Conservation (phyloP, 306 rosid genomes). For the Vicia villosa region DNA sequence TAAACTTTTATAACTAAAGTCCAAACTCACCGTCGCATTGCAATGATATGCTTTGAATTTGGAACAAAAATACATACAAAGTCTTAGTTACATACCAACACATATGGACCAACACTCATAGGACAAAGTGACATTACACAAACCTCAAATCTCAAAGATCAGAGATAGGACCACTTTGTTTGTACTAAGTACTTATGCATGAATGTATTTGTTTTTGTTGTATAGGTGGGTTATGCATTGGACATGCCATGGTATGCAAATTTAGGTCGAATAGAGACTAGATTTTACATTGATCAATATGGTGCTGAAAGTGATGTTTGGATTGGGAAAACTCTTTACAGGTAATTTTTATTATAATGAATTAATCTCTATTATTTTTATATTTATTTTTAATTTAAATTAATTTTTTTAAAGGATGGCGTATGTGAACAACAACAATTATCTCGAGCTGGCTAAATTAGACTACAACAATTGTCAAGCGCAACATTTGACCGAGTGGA, state of each 20-base stretch:
- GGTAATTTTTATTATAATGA: slow-evolving; percentile 39
- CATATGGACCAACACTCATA: no score
- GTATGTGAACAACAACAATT: slow-evolving; percentile 65
- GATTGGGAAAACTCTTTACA: slow-evolving; percentile 98
- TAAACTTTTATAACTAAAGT: no score
- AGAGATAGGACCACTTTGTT: slow-evolving; percentile 6
- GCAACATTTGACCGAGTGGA: slow-evolving; percentile 77
- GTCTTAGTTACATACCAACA: no score
- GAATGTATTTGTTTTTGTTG: background rate
- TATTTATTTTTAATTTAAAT: background rate
- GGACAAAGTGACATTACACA: no score
- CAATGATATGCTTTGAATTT: no score
- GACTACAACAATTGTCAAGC: slow-evolving; percentile 88
- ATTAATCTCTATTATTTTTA: background rate
- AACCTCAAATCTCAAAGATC: no score
- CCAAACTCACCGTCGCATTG: no score
- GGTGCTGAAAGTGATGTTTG: slow-evolving; percentile 81
- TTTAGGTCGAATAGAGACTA: slow-evolving; percentile 74
- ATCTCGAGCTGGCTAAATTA: slow-evolving; percentile 80
- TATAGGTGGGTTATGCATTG: slow-evolving; percentile 73
- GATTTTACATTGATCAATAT: slow-evolving; percentile 77
- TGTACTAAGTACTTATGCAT: background rate
- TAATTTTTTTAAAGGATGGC: slow-evolving; percentile 60
- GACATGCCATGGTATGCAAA: slow-evolving; percentile 90
- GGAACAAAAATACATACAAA: no score